A percentile compares a stretch with the other conserved stretches of the same genome.
Conservation (phyloP, 805 yeast genomes). For the Metschnikowia cerradonensis region DNA sequence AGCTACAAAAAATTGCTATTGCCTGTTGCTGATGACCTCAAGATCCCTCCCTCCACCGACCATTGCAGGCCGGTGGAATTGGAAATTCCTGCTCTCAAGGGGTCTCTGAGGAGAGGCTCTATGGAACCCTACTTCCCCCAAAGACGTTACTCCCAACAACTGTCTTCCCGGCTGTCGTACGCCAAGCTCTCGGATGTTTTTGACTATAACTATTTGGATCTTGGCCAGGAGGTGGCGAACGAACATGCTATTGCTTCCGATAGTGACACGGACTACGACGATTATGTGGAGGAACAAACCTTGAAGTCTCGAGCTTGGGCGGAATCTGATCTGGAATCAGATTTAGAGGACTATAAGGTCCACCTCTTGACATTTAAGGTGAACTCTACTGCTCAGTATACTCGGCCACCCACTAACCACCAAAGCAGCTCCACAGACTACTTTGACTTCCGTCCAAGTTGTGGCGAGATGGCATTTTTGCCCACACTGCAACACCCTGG, state of each 20-base stretch:
- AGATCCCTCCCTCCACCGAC: conserved; percentile 12
- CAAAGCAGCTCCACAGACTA: conserved; percentile 9
- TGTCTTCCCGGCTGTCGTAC: conserved; percentile 12
- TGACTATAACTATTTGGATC: conserved; percentile 13
- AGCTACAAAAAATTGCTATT: conserved; percentile 4
- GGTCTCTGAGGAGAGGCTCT: conserved; percentile 13
- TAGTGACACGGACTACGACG: conserved; percentile 16
- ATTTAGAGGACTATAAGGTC: conserved; percentile 15
- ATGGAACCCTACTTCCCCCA: conserved; percentile 16
- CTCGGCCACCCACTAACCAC: conserved; percentile 10
- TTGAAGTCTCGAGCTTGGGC: neutral
- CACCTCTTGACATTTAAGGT: conserved; percentile 18
- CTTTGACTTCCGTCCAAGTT: conserved; percentile 7
- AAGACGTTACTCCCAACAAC: conserved; percentile 4
- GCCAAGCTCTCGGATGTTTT: conserved; percentile 17
- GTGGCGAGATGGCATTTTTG: neutral
- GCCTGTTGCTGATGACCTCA: conserved; percentile 8
- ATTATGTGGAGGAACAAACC: neutral
- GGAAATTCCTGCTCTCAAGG: conserved; percentile 8
- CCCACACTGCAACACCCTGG: conserved; percentile 10
- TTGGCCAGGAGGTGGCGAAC: conserved; percentile 1
- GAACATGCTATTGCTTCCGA: conserved; percentile 17
- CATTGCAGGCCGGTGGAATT: conserved; percentile 5
- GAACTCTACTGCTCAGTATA: conserved; percentile 15
- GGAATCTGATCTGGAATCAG: conserved; percentile 12